Evolutionary conservation across 441 rosid species (phyloP).

Genomic region (Populus hybrid): DNA sequence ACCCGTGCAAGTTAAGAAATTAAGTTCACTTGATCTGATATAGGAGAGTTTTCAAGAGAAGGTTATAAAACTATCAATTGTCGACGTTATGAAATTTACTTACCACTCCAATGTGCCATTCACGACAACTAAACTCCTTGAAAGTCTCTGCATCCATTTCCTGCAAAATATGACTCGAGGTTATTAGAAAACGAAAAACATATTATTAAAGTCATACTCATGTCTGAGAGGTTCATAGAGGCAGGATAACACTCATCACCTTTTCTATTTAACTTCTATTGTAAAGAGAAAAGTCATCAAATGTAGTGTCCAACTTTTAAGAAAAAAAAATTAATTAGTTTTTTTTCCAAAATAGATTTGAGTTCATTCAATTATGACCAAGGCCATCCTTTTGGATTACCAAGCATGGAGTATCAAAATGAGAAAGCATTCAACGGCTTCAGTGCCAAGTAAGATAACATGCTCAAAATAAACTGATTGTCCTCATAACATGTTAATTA

Average conservation of each 20-base stretch:
- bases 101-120: conserved; percentile 94
- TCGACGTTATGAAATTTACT: conserved; percentile 19
- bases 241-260: too few relatives aligned
- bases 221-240: not conserved
- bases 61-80: not conserved
- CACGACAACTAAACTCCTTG: conserved; percentile 51
- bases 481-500: not conserved
- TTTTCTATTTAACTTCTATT: too few relatives aligned
- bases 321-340: too few relatives aligned
- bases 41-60: not conserved
- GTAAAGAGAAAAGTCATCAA: too few relatives aligned
- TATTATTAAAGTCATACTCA: not conserved
- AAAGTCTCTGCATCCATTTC: conserved; percentile 85
- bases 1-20: conserved; percentile 3
- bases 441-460: not conserved
- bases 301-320: too few relatives aligned
- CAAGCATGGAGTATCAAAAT: too few relatives aligned
- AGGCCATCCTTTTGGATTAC: too few relatives aligned
- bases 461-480: not conserved
- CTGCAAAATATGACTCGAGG: conserved; percentile 30
- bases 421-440: not conserved
- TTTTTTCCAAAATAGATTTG: too few relatives aligned
- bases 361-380: too few relatives aligned
- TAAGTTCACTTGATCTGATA: not conserved
- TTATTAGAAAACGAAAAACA: conserved; percentile 4